Base-by-base conservation (phyloP, 306 rosid species). In the Delonix regia region DNA sequence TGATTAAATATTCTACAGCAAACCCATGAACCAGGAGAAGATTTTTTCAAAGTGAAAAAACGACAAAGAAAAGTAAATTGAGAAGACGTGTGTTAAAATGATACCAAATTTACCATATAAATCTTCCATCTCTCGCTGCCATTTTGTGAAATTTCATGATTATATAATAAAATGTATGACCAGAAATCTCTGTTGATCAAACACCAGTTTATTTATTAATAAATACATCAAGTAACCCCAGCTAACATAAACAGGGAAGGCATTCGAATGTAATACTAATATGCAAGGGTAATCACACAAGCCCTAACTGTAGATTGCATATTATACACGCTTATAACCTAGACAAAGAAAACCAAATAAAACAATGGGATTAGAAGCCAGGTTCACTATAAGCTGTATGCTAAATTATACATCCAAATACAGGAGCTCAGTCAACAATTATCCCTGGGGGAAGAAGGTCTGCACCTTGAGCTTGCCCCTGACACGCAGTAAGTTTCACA, bases 361-460 rank as follows among this genome's bases (percentile, higher is more conserved):
- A 89, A 85, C 76, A 80, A 84, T 70, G 87, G 78, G 89, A 93
- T 73, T 74, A 22, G 19, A 86, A 82, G 77, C 75, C 87, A 77
- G 83, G 75, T 55, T 73, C 76, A 84, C 89, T 86, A 85, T 66
- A 82, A 84, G 52, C 86, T 89, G 87, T 75, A 69, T 11, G 82
- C 90, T 82, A 81, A 85, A 73, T 82, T 90, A 39, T 84, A 85
- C 89, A 85, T 79, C 44, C 72, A 83, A 48, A 73, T 85, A 84
- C 87, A 41, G 70, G 18, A 36, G 41, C 30, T 90, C 88, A 92
- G 21, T 83, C 86, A 49, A 91, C 42, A 44, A 89, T 76, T 83
- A 93, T 87, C 81, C 84, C 86, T 59, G 85, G 75, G 6, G 93
- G 94, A 78, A 96, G 70, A 38, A 64, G 94, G 81, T 65, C 78